Conservation (phyloP, 495 filamentous ascomycete genomes). For the Tuber brumale region DNA sequence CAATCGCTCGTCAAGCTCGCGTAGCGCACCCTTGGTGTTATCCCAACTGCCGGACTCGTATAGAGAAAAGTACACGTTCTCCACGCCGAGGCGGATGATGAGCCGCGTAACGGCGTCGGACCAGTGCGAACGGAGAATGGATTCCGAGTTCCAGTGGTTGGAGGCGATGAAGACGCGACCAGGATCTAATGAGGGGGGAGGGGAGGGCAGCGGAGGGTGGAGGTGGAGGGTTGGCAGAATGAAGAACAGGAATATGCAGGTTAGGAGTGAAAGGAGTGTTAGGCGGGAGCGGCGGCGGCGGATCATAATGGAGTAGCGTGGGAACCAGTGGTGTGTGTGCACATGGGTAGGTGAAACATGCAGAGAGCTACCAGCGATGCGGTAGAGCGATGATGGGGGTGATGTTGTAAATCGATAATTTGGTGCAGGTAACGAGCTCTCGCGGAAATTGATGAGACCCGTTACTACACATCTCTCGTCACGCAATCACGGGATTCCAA, state of each 20-base stretch:
- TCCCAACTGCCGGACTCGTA: constrained; percentile 70
- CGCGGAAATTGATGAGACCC: neutral
- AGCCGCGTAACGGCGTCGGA: constrained; percentile 55
- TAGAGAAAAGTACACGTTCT: constrained; percentile 65
- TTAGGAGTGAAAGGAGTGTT: neutral
- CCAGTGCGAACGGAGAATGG: constrained; percentile 58
- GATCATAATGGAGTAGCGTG: neutral
- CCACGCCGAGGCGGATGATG: constrained; percentile 51
- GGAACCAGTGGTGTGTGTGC: neutral
- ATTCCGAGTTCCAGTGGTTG: constrained; percentile 65
- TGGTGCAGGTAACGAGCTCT: neutral
- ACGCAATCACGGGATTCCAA: neutral
- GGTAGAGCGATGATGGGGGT: neutral
- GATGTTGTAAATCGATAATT: neutral
- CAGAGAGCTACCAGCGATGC: neutral
- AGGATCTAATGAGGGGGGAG: neutral
- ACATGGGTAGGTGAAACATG: neutral
- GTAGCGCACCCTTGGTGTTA: constrained; percentile 58
- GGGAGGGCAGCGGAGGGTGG: neutral
- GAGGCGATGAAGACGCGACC: constrained; percentile 60
- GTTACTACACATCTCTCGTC: neutral
- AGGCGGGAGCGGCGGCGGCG: neutral
- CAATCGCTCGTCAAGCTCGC: constrained; percentile 54
- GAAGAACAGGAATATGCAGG: neutral
- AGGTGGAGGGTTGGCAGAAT: neutral